Conservation (phyloP, 106 monocot genomes). For the Hemerocallis citrina region DNA sequence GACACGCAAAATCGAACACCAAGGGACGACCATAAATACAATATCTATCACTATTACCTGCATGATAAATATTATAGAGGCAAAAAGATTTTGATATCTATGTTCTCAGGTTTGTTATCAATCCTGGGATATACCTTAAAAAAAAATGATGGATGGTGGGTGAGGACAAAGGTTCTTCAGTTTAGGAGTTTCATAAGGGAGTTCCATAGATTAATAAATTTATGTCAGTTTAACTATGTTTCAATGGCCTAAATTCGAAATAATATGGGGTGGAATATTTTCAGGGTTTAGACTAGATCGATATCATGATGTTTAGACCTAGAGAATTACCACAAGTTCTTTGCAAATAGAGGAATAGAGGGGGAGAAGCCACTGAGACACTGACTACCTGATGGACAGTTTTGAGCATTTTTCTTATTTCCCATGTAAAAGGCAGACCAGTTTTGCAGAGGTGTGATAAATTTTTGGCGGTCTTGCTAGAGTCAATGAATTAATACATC, state of each 20-base stretch:
- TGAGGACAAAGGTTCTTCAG: not conserved
- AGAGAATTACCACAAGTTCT: too few species aligned
- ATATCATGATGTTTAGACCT: too few species aligned
- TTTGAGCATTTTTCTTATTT: too few species aligned
- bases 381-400: too few species aligned
- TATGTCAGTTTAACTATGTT: not conserved
- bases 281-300: not conserved
- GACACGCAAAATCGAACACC: not conserved
- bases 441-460: too few species aligned
- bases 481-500: too few species aligned
- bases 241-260: not conserved
- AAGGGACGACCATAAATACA: not conserved
- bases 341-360: too few species aligned
- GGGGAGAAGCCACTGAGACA: too few species aligned
- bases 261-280: not conserved
- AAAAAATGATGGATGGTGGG: not conserved
- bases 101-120: too few species aligned
- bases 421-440: too few species aligned
- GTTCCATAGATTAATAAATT: not conserved
- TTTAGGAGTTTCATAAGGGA: not conserved
- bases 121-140: not conserved
- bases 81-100: conserved; percentile 2
- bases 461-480: too few species aligned
- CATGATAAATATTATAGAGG: not conserved
- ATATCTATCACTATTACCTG: not conserved